phyloP scores from a whole-genome alignment of 164 flowering plant genomes.

The Chimonanthus salicifolius region DNA sequence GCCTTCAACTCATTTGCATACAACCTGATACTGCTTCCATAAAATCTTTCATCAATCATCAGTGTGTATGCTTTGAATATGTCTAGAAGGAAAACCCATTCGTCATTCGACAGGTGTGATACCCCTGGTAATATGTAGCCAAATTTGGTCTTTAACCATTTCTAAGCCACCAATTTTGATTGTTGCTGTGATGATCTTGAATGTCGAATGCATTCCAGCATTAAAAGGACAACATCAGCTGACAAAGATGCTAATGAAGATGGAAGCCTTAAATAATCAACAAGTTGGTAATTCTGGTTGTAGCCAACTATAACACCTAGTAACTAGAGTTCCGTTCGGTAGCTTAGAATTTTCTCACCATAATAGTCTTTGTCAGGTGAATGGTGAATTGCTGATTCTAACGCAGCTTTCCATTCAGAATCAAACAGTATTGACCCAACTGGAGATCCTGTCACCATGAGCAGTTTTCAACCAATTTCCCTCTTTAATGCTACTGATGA shows the following conservation, averaged over 20 bases:
- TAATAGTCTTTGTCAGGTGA: conserved; percentile 42
- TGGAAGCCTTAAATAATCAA: conserved; percentile 33
- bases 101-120: conserved; percentile 34
- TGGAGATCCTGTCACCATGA: conserved; percentile 41
- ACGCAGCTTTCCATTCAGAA: conserved; percentile 40
- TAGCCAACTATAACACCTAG: conserved; percentile 52
- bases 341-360: conserved; percentile 36
- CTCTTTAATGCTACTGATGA: conserved; percentile 30
- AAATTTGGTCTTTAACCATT: conserved; percentile 36
- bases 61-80: conserved; percentile 33
- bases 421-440: conserved; percentile 36
- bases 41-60: conserved; percentile 29
- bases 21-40: conserved; percentile 27
- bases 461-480: conserved; percentile 48
- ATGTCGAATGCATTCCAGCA: conserved; percentile 33
- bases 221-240: conserved; percentile 26
- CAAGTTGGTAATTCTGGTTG: conserved; percentile 26
- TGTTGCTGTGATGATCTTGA: conserved; percentile 12
- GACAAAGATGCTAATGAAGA: conserved; percentile 14
- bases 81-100: conserved; percentile 53
- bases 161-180: conserved; percentile 15
- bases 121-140: conserved; percentile 46
- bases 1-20: conserved; percentile 29
- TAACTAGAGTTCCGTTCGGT: conserved; percentile 40
- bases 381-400: conserved; percentile 43